Evolutionary conservation across 2,329 filamentous ascomycete species (phyloP).

Genomic region (Colletotrichum australisinense): DNA sequence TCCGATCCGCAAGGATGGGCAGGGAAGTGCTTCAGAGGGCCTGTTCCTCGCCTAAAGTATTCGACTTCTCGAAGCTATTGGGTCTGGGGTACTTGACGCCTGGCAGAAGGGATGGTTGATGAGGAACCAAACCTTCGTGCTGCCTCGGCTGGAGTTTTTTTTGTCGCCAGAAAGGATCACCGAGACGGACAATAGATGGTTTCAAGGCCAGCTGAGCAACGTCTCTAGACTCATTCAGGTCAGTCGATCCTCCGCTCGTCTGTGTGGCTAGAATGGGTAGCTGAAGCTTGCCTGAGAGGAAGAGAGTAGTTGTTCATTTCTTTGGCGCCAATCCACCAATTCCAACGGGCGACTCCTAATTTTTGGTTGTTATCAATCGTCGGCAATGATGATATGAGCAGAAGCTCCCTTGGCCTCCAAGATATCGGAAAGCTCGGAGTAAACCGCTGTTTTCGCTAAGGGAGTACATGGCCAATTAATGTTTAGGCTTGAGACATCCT

Average conservation of each 20-base stretch:
- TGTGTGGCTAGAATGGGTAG: not conserved
- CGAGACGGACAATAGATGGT: not conserved
- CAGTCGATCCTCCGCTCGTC: not conserved
- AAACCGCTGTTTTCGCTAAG: not conserved
- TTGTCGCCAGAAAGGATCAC: not conserved
- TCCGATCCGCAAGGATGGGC: not conserved
- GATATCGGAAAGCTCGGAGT: not conserved
- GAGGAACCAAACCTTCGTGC: not conserved
- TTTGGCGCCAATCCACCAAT: not conserved
- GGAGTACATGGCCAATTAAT: not conserved
- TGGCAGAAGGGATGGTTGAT: not conserved
- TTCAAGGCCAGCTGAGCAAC: not conserved
- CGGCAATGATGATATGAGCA: not conserved
- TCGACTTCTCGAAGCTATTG: constrained; percentile 14
- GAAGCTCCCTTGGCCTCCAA: not conserved
- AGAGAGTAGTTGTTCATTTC: not conserved
- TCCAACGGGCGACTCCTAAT: not conserved
- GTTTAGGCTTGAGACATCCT: too few species aligned
- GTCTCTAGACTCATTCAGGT: not conserved
- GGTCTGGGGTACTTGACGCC: not conserved
- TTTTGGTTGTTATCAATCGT: not conserved
- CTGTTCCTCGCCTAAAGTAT: not conserved
- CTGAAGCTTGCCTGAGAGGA: not conserved
- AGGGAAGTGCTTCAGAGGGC: not conserved
- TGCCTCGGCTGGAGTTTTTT: not conserved